These are phyloP conservation scores for Arthrobotrys iridis DNA, from an alignment of 2,329 filamentous ascomycete species.

Conservation along the genomic window DNA sequence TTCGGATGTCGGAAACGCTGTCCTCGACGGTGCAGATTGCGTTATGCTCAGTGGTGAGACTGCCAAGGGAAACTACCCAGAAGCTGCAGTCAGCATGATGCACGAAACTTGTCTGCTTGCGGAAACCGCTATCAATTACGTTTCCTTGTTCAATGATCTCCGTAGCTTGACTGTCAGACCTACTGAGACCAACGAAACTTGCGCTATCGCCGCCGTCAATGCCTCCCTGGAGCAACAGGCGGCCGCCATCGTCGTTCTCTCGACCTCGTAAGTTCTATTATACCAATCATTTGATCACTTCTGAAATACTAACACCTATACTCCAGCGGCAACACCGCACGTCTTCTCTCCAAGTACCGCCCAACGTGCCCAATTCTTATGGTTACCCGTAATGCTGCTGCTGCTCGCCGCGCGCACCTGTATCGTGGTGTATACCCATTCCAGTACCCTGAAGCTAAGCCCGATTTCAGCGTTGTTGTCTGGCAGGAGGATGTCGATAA, in stretches of 20 bases:
- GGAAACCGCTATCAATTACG: constrained; percentile 96
- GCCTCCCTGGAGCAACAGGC: constrained; percentile 96
- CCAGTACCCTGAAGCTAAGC: constrained; percentile 90
- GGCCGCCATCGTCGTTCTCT: constrained; percentile 93
- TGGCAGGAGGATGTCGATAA: constrained; percentile 99
- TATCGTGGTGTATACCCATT: constrained; percentile 99
- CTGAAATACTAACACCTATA: constrained; percentile 56
- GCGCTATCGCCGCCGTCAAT: constrained; percentile 95
- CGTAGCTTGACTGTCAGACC: constrained; percentile 83
- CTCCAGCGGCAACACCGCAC: constrained; percentile 83
- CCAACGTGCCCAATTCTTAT: constrained; percentile 99
- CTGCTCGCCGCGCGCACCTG: constrained; percentile 89
- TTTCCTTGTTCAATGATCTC: constrained; percentile 95
- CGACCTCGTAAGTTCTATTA: constrained; percentile 73
- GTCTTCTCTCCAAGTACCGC: constrained; percentile 96
- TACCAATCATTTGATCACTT: background rate
- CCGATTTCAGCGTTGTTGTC: constrained; percentile 89
- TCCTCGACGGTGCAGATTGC: constrained; percentile 97
- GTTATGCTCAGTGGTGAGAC: constrained; percentile 99
- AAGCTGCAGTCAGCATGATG: constrained; percentile 95
- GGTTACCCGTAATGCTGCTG: constrained; percentile 87
- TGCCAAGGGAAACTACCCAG: constrained; percentile 94
- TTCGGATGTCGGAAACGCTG: constrained; percentile 96
- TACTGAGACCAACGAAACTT: constrained; percentile 88
- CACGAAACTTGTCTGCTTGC: constrained; percentile 96